Conservation (phyloP, 2,329 filamentous ascomycete genomes). For the Lasiodiplodia sp. region DNA sequence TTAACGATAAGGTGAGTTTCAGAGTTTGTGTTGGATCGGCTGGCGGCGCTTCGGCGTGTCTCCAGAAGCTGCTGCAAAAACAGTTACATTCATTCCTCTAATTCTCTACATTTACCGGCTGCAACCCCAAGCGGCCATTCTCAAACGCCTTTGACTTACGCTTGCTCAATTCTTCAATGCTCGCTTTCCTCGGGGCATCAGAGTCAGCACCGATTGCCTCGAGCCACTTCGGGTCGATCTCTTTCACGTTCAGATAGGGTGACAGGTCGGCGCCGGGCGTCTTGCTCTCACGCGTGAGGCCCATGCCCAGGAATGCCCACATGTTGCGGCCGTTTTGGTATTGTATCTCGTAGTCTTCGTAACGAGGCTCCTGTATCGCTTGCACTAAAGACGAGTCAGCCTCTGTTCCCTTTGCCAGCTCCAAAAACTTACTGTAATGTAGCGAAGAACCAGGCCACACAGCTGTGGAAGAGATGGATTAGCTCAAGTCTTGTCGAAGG, state of each 20-base stretch:
- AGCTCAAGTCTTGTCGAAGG: background rate
- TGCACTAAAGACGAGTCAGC: constrained; percentile 34
- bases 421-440: constrained; percentile 50
- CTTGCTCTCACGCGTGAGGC: constrained; percentile 42
- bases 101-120: too few species aligned
- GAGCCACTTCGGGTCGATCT: constrained; percentile 54
- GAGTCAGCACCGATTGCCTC: constrained; percentile 38
- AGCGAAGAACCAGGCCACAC: constrained; percentile 61
- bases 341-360: constrained; percentile 54
- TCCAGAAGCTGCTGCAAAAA: background rate
- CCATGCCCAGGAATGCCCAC: constrained; percentile 54
- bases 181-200: constrained; percentile 1
- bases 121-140: background rate
- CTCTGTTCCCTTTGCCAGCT: too few species aligned
- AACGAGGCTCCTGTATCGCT: constrained; percentile 49
- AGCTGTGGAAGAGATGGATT: constrained; percentile 38
- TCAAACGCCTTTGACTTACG: background rate
- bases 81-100: background rate
- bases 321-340: constrained; percentile 49
- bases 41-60: too few species aligned
- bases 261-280: constrained; percentile 42
- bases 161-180: background rate
- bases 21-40: background rate
- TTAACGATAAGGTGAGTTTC: background rate
- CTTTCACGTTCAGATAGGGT: constrained; percentile 50